Conservation (phyloP, 2,329 filamentous ascomycete species). For the Arthrinium phaeospermum region DNA sequence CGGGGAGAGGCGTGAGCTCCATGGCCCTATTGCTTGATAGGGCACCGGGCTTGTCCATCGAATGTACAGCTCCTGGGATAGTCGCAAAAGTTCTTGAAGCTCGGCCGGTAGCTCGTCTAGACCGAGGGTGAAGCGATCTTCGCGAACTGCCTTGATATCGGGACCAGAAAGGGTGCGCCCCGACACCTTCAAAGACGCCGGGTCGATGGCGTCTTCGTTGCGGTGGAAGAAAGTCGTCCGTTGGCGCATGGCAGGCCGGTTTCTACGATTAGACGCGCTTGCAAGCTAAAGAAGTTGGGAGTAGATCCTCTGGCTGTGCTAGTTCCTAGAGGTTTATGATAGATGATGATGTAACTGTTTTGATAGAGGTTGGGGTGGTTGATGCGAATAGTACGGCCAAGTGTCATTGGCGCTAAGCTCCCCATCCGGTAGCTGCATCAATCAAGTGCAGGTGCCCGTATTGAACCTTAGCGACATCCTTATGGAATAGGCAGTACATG, state of each 20-base stretch:
- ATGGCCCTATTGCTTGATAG: conserved; percentile 69
- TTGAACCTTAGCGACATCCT: neutral
- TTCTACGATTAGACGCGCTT: neutral
- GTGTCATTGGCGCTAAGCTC: conserved; percentile 6
- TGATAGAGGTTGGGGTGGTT: neutral
- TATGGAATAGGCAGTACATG: neutral
- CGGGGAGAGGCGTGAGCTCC: conserved; percentile 75
- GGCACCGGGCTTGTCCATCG: conserved; percentile 71
- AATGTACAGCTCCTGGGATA: conserved; percentile 76
- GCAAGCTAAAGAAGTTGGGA: neutral
- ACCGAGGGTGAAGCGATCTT: conserved; percentile 78
- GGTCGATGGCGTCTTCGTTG: conserved; percentile 68
- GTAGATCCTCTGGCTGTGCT: neutral
- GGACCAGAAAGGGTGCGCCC: conserved; percentile 60
- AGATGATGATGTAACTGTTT: neutral
- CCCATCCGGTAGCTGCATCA: neutral
- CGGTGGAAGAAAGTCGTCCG: conserved; percentile 80
- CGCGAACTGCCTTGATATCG: conserved; percentile 69
- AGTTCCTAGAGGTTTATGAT: neutral
- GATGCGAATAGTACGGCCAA: conserved; percentile 2
- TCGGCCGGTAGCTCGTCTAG: conserved; percentile 76
- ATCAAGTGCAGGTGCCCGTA: neutral
- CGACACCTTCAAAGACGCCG: conserved; percentile 64
- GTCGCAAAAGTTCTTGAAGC: conserved; percentile 65
- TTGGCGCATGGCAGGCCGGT: conserved; percentile 65